A percentile compares a stretch with the other conserved stretches of the same genome.
These are phyloP conservation scores for Solanum chilense DNA, from an alignment of 257 asterid species.

Conservation along the genomic window DNA sequence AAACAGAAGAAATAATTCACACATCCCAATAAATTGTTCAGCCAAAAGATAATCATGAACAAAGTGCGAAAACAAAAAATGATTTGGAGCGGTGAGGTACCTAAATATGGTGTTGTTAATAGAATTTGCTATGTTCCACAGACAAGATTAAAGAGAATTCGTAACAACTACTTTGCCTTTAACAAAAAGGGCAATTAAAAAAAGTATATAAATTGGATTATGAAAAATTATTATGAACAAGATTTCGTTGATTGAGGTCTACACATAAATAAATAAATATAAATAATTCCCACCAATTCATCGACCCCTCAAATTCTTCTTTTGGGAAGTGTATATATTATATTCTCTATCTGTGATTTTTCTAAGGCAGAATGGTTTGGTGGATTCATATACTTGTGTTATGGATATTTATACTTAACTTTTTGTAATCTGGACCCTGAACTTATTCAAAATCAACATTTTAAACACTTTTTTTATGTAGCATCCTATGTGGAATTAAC, in stretches of 20 bases:
- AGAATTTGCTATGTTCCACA: not conserved
- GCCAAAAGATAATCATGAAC: not conserved
- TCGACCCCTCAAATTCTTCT: not conserved
- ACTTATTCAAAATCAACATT: no score
- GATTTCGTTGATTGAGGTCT: not conserved
- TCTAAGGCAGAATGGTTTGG: no score
- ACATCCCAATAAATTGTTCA: not conserved
- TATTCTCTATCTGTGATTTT: no score
- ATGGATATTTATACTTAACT: no score
- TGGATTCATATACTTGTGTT: no score
- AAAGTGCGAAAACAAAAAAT: not conserved
- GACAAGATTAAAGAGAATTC: not conserved
- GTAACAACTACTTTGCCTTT: not conserved
- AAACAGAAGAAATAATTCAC: not conserved
- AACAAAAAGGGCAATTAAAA: no score
- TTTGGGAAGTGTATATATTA: no score
- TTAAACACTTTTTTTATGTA: no score
- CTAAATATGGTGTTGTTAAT: not conserved
- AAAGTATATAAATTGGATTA: not conserved
- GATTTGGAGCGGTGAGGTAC: not conserved
- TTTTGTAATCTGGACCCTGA: no score
- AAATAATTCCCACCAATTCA: not conserved
- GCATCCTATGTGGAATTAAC: no score
- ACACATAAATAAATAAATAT: not conserved
- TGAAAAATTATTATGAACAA: not conserved